A percentile compares a stretch with the other conserved stretches of the same genome.
Evolutionary conservation across 345 rosid genomes (phyloP).

Genomic region (Erucastrum elatum): DNA sequence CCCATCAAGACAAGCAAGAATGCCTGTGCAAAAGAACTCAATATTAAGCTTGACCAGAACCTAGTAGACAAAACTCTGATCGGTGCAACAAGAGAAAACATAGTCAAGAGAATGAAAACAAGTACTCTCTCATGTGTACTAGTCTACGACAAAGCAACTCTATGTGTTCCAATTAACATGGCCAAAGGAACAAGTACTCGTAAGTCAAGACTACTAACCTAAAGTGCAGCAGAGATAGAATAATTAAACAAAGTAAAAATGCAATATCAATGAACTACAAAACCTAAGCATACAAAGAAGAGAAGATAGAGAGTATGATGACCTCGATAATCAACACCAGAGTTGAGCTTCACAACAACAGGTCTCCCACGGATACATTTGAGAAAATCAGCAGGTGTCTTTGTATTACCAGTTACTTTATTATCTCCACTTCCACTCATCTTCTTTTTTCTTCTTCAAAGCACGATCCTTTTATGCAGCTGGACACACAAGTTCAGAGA

Average conservation of each 20-base stretch:
- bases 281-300: too few relatives aligned
- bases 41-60: slow-evolving; percentile 8
- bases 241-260: too few relatives aligned
- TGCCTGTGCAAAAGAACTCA: slow-evolving; percentile 48
- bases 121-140: background rate
- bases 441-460: slow-evolving; percentile 18
- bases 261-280: too few relatives aligned
- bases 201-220: background rate
- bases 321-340: slow-evolving; percentile 93
- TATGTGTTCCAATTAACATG: background rate
- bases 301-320: background rate
- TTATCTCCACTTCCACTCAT: slow-evolving; percentile 70
- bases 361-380: slow-evolving; percentile 93
- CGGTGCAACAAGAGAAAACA: background rate
- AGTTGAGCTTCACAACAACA: slow-evolving; percentile 88
- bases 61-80: background rate
- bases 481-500: too few relatives aligned
- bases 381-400: slow-evolving; percentile 85
- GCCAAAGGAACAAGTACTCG: background rate
- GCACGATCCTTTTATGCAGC: background rate
- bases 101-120: background rate
- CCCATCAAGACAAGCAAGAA: slow-evolving; percentile 85
- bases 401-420: slow-evolving; percentile 50
- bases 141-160: background rate
- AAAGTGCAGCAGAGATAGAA: too few relatives aligned